phyloP scores from a whole-genome alignment of 2,329 filamentous ascomycete species.

The Orbilia brochopaga region DNA sequence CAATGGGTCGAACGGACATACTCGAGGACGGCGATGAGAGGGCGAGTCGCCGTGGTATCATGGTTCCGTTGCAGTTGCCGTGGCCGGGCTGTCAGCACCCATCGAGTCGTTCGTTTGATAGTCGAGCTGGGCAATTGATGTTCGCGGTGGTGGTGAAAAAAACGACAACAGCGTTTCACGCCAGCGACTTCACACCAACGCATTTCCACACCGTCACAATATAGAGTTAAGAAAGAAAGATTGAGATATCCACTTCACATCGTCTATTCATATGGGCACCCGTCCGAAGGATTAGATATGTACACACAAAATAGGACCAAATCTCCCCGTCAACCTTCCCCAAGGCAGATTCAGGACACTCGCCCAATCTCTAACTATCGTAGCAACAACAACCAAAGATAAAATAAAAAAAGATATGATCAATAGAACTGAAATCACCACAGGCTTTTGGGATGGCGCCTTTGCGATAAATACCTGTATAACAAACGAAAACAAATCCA shows the following conservation, averaged over 20 bases:
- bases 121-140: too few species aligned
- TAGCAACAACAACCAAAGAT: too few species aligned
- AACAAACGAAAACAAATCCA: too few species aligned
- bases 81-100: conserved; percentile 18
- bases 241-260: not conserved
- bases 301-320: conserved; percentile 5
- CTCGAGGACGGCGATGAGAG: conserved; percentile 26
- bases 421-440: too few species aligned
- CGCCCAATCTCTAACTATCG: too few species aligned
- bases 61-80: conserved; percentile 29
- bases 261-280: not conserved
- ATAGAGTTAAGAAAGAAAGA: not conserved
- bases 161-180: conserved; percentile 16
- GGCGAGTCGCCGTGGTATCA: conserved; percentile 43
- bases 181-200: conserved; percentile 17
- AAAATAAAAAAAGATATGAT: too few species aligned
- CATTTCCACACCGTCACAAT: not conserved
- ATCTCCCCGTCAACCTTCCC: too few species aligned
- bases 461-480: too few species aligned
- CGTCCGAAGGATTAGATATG: conserved; percentile 12
- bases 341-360: too few species aligned
- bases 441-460: too few species aligned
- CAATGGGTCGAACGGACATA: not conserved
- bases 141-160: conserved; percentile 4
- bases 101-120: conserved; percentile 26